Base-by-base conservation (phyloP, 164 flowering plant species). In the Stephania japonica region DNA sequence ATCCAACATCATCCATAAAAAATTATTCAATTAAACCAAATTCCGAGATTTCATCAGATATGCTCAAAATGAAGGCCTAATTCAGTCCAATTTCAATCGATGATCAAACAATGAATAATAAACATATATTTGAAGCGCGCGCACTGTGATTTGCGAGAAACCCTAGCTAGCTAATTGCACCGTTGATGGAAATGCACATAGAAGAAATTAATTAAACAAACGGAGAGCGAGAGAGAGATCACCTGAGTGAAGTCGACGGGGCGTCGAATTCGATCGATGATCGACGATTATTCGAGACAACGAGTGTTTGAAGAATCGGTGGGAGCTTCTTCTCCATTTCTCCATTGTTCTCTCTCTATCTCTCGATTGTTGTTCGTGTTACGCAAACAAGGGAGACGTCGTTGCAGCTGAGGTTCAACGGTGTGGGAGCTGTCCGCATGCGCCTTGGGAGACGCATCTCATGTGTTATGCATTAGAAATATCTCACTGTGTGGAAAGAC, bases 241-340 rank as follows among this genome's bases (percentile, higher is more conserved):
- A 76, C n/a, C 80, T 49, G 75, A 77, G 74, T 43, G 19, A 68
- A 72, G n/a, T n/a, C n/a, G 72, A 25, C 42, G 6, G 14, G 13
- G 16, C 16, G 73, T 75, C 63, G 80, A 19, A 67, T 27, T 65
- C 13, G 44, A 74, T 63, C 76, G 76, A 38, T 11, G 76, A 65
- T 65, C 27, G 24, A 70, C 43, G 24, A 78, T 65, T 10, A 38
- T 70, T 19, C 38, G 24, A 0, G 79, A 67, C 10, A 69, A 64
- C 10, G 71, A 64, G 10, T 23, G 32, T 21, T 65, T 68, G 47
- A 83, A 42, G 56, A 80, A 43, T 65, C 70, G 82, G 27, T 67
- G 69, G 6, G 84, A 41, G 27, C 79, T 76, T 76, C 79, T 76
- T 76, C 82, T 81, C 79, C 71, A 75, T 72, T 73, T 83, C 75